phyloP scores from a whole-genome alignment of 2,329 filamentous ascomycete species.

The Fusarium avenaceum region DNA sequence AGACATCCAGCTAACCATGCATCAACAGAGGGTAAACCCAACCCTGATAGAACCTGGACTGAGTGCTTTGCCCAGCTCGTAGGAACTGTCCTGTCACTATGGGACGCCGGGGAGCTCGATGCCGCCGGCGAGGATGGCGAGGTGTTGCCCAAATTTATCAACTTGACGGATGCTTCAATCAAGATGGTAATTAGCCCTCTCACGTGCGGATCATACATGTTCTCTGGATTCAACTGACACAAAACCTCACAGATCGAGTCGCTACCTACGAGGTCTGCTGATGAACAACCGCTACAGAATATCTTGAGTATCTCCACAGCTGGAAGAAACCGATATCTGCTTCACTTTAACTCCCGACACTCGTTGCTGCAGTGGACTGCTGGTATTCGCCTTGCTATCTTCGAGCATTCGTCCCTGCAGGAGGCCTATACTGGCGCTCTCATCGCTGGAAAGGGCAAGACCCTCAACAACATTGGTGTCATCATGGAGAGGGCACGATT shows the following conservation, averaged over 20 bases:
- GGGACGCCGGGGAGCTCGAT: constrained; percentile 95
- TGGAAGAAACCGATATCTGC: constrained; percentile 91
- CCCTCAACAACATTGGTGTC: constrained; percentile 87
- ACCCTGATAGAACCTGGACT: constrained; percentile 88
- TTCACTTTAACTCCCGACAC: constrained; percentile 96
- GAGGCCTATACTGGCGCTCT: constrained; percentile 97
- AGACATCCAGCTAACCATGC: constrained; percentile 38
- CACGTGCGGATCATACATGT: constrained; percentile 1
- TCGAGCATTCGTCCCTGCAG: constrained; percentile 90
- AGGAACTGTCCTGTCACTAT: constrained; percentile 92
- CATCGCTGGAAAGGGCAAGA: constrained; percentile 93
- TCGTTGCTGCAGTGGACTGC: constrained; percentile 97
- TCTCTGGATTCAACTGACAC: constrained; percentile 38
- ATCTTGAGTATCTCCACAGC: constrained; percentile 96
- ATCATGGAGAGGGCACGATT: constrained; percentile 87
- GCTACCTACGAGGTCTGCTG: constrained; percentile 82
- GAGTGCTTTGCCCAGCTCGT: constrained; percentile 98
- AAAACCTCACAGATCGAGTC: constrained; percentile 78
- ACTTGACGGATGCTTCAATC: constrained; percentile 95
- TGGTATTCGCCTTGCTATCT: constrained; percentile 93
- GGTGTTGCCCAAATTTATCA: constrained; percentile 92
- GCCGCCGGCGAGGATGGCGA: constrained; percentile 86
- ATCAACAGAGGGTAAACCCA: constrained; percentile 82
- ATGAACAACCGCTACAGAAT: constrained; percentile 88
- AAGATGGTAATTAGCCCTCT: constrained; percentile 80